Percentiles rank a stretch among this genome's conserved stretches.
These are phyloP conservation scores for Gigaspora rosea DNA, from an alignment of 192 early-diverging fungal species.

Conservation along the genomic window DNA sequence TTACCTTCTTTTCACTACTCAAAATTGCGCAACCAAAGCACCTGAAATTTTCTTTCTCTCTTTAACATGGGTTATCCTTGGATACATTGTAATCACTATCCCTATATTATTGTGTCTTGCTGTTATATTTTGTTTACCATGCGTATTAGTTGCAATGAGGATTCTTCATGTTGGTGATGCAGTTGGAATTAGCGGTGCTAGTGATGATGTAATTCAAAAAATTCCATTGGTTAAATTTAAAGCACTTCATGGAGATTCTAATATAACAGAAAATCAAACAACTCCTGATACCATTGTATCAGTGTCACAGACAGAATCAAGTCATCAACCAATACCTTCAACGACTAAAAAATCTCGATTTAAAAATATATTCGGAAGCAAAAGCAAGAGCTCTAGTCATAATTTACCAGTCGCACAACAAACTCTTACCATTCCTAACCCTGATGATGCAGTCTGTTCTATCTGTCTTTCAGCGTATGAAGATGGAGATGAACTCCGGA, in stretches of 20 bases:
- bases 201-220: constrained; percentile 63
- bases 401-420: constrained; percentile 6
- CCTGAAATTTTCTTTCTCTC: constrained; percentile 62
- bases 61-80: constrained; percentile 65
- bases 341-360: constrained; percentile 10
- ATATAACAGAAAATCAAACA: neutral
- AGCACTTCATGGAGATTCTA: constrained; percentile 6
- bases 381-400: neutral
- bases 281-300: neutral
- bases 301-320: neutral
- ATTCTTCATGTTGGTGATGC: constrained; percentile 55
- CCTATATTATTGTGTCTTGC: constrained; percentile 61
- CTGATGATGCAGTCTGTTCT: constrained; percentile 72
- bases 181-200: constrained; percentile 65
- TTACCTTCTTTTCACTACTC: constrained; percentile 62
- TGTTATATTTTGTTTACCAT: constrained; percentile 65
- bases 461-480: constrained; percentile 81
- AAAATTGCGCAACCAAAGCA: constrained; percentile 47
- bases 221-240: constrained; percentile 70
- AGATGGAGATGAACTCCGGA: constrained; percentile 71
- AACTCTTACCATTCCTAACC: constrained; percentile 54
- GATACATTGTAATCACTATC: constrained; percentile 66
- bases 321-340: neutral
- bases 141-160: constrained; percentile 64
- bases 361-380: constrained; percentile 18